Evolutionary conservation across 139 green algal genomes (phyloP), one percentile per base, ranked within the genome.

Genomic region (Ulvella scutata): DNA sequence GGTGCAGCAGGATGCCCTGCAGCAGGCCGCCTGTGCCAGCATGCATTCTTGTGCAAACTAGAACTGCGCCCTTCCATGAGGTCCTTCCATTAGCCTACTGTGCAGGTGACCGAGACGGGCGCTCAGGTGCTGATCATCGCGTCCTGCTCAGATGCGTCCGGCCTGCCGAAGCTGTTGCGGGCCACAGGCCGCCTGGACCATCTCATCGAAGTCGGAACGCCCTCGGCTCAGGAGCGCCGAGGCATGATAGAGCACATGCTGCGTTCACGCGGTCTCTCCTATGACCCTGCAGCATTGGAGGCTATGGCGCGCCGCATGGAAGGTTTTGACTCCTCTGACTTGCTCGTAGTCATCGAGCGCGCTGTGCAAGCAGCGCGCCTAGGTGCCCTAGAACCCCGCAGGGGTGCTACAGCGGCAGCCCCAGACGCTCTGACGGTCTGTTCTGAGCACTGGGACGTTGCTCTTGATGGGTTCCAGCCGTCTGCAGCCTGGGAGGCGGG

Each of bases 261-360:
- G 51, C 51, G 51, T n/a, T 26, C 33, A 26, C 51, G 51, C 51
- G 51, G 51, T 26, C 51, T 67, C 51, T 26, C 51, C 7, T 23
- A 67, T 26, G 51, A 67, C 51, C n/a, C 13, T 29, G 51, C 51
- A 26, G 51, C 51, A 1, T 26, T 67, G n/a, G 51, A 67, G 51
- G 51, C n/a, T 1, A 36, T 88, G 37, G 85, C 82, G 9, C 72
- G 44, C 9, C 31, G 67, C 9, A 82, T 84, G 3, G 89, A 94
- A 29, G 88, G 89, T n/a, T 93, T 85, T 77, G 88, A 96, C 62
- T 85, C 85, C 0, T 73, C 61, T 4, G 91, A 96, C 81, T 72
- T 96, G 62, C 38, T 61, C 2, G 77, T 87, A 26, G 74, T 96
- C 73, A 38, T 89, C 61, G 90, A 95, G 31, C 79, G 91, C 23